Base-by-base conservation (phyloP, 345 rosid genomes). In the Boechera divaricarpa region DNA sequence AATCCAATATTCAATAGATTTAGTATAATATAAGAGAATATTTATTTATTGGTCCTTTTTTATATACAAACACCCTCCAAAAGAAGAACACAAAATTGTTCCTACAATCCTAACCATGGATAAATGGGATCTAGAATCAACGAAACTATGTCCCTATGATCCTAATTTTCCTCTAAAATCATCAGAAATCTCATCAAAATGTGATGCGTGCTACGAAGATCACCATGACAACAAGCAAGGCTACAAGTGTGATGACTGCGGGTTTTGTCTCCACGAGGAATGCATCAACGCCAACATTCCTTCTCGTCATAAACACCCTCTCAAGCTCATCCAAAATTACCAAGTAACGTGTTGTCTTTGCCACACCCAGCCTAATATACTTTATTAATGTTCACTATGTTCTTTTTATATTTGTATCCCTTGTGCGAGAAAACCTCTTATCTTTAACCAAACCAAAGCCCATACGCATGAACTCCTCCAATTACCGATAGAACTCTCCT, bases 291-390 rank as follows among this genome's bases (percentile, higher is more conserved):
- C 4, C 7, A 32, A 32, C 8, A 42, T 63, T 45, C 57, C 57
- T 41, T 64, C 70, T 54, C 71, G 54, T 44, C 77, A 72, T 51
- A 49, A 38, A 51, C 69, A 61, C 29, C 32, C 68, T 38, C 69
- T 72, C 49, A 11, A 36, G 39, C 41, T 61, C 69, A 24, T 9
- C 21, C 16, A 0, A 0, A 0, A 36, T 9, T 1, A 15, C 41
- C 0, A 1, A 7, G 0, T 31, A 9, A 21, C 21, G 24, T 72
- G 76, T 5, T n/a, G 12, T 61, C 60, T 72, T 44, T 45, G 64
- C 3, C 0, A 1, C 8, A 59, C 44, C 26, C 1, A 0, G 9
- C 44, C 24, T 56, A 2, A 1, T 6, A 42, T 63, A 28, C 7
- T 4, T 44, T 64, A 64, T 32, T 15, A 9, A 10, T 65, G 55